phyloP scores from a whole-genome alignment of 192 early-diverging fungal genomes.

The Obelidium mucronatum region DNA sequence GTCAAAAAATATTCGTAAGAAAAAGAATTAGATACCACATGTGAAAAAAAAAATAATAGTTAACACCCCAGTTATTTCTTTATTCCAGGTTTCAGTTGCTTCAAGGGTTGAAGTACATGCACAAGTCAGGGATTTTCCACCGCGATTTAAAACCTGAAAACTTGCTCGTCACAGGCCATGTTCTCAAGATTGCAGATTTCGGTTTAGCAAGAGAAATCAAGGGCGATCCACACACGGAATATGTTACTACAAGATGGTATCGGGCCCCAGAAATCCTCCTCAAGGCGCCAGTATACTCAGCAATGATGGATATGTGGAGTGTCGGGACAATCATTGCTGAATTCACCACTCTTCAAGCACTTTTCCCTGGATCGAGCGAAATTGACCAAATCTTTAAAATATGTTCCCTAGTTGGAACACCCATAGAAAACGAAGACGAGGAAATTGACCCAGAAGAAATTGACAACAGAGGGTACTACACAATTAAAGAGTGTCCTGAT shows the following conservation, averaged over 20 bases:
- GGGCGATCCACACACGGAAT: slow-evolving; percentile 77
- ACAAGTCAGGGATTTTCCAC: slow-evolving; percentile 90
- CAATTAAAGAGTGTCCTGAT: neutral
- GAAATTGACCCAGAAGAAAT: neutral
- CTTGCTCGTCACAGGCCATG: slow-evolving; percentile 69
- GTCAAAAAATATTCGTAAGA: slow-evolving; percentile 82
- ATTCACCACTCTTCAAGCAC: slow-evolving; percentile 70
- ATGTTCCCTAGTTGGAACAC: slow-evolving; percentile 74
- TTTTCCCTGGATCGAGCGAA: slow-evolving; percentile 85
- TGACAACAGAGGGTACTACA: slow-evolving; percentile 9
- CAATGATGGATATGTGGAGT: slow-evolving; percentile 87
- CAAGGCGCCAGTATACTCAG: slow-evolving; percentile 71
- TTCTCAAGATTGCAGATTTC: slow-evolving; percentile 84
- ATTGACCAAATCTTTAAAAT: slow-evolving; percentile 84
- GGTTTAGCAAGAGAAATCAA: slow-evolving; percentile 82
- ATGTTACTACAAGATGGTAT: slow-evolving; percentile 93
- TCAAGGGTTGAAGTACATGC: slow-evolving; percentile 88
- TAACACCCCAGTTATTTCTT: no score
- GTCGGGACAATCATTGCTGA: slow-evolving; percentile 83
- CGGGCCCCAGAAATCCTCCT: slow-evolving; percentile 87
- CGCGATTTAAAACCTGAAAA: slow-evolving; percentile 97
- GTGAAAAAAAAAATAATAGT: no score
- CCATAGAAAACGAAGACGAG: slow-evolving; percentile 22
- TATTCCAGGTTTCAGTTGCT: slow-evolving; percentile 82
- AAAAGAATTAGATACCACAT: no score